Conservation (phyloP, 2,329 filamentous ascomycete species). For the Pleurostoma richardsiae region DNA sequence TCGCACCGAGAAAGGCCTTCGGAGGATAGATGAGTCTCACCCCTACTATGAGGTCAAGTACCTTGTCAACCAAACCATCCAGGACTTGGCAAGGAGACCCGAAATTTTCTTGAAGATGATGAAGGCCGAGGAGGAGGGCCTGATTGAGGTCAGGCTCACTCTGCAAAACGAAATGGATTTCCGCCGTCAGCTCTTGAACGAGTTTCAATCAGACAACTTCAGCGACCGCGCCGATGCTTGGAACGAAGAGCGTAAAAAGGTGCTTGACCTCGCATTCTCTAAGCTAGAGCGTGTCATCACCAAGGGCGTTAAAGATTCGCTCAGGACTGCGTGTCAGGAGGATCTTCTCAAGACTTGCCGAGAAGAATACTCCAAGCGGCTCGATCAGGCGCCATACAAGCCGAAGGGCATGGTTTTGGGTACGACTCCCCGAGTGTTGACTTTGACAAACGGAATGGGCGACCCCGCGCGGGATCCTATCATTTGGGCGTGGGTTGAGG, state of each 20-base stretch:
- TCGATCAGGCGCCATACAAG: constrained; percentile 95
- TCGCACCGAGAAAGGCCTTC: constrained; percentile 89
- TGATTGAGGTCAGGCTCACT: constrained; percentile 78
- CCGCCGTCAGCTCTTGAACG: constrained; percentile 68
- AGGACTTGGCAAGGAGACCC: constrained; percentile 74
- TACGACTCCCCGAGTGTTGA: constrained; percentile 79
- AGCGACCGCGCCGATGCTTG: constrained; percentile 93
- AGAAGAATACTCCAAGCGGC: constrained; percentile 80
- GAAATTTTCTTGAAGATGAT: constrained; percentile 96
- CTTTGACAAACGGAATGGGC: constrained; percentile 81
- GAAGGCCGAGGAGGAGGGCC: constrained; percentile 88
- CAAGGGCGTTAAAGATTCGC: constrained; percentile 89
- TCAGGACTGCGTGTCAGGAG: constrained; percentile 91
- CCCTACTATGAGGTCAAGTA: constrained; percentile 99
- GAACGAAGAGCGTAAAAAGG: constrained; percentile 83
- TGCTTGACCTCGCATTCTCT: constrained; percentile 73
- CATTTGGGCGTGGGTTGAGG: constrained; percentile 88
- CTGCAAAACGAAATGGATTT: constrained; percentile 75
- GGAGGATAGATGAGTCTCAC: constrained; percentile 90
- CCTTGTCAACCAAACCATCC: constrained; percentile 80
- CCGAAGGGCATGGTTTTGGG: constrained; percentile 88
- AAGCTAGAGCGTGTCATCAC: constrained; percentile 82
- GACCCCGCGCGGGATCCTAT: constrained; percentile 70
- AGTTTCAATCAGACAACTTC: constrained; percentile 92
- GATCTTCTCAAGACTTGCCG: constrained; percentile 83